These are phyloP conservation scores for Backusella parvicylindrica DNA, from an alignment of 192 early-diverging fungal genomes.

Conservation along the genomic window DNA sequence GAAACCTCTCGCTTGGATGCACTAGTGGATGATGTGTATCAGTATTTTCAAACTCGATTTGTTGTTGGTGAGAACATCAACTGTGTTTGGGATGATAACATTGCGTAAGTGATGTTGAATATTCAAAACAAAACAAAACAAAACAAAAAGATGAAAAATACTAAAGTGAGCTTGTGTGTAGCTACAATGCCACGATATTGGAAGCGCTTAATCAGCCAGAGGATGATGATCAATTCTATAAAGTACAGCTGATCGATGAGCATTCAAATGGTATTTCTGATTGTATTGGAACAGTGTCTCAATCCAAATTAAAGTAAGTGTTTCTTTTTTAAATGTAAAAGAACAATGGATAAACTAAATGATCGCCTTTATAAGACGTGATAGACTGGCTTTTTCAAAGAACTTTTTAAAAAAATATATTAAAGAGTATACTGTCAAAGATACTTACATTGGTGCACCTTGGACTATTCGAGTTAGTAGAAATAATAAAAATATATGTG, in stretches of 20 bases:
- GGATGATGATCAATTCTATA: constrained; percentile 35
- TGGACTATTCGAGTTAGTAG: constrained; percentile 61
- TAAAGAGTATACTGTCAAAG: constrained; percentile 60
- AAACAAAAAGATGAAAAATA: background rate
- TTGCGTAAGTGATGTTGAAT: constrained; percentile 21
- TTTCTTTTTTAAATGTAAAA: background rate
- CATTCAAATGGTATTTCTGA: constrained; percentile 48
- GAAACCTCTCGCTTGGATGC: constrained; percentile 53
- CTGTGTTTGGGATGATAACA: constrained; percentile 44
- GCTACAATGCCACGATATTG: constrained; percentile 42
- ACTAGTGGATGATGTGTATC: constrained; percentile 60
- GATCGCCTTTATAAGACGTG: constrained; percentile 49
- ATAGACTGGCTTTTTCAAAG: constrained; percentile 67
- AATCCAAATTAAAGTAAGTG: constrained; percentile 34
- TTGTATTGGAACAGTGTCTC: constrained; percentile 37
- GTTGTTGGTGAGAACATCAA: constrained; percentile 53
- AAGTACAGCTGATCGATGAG: constrained; percentile 54
- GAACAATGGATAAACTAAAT: too few relatives aligned
- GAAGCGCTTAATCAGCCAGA: constrained; percentile 9
- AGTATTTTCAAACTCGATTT: constrained; percentile 52
- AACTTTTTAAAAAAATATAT: constrained; percentile 69
- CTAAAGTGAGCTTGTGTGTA: constrained; percentile 10
- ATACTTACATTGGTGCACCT: constrained; percentile 68
- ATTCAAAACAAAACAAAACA: background rate
- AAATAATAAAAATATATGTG: background rate